phyloP scores from a whole-genome alignment of 2,329 filamentous ascomycete species.

The Lachnellula occidentalis region DNA sequence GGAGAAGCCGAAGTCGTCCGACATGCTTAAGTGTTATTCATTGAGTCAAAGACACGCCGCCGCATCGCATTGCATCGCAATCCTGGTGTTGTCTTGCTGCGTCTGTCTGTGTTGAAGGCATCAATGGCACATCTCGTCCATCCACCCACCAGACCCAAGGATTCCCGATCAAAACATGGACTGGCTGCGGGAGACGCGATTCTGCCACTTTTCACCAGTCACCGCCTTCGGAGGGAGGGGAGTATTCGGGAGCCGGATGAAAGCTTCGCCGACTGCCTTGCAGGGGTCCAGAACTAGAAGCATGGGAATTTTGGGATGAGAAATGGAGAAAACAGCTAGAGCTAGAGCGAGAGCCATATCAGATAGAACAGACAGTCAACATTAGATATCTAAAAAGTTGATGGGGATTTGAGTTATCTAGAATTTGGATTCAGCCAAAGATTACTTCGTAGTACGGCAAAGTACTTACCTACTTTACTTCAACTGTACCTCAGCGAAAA shows the following conservation, averaged over 20 bases:
- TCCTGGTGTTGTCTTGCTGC: background rate
- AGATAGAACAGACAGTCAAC: too few species aligned
- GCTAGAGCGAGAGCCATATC: too few species aligned
- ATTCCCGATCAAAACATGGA: background rate
- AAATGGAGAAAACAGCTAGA: too few species aligned
- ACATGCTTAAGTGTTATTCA: constrained; percentile 35
- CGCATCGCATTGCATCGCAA: background rate
- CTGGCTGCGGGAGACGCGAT: constrained; percentile 2
- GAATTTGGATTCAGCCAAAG: too few species aligned
- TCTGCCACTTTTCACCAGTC: background rate
- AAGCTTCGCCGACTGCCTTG: background rate
- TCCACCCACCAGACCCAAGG: too few species aligned
- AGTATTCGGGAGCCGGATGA: background rate
- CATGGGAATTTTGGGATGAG: too few species aligned
- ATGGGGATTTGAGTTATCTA: too few species aligned
- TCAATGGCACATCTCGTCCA: background rate
- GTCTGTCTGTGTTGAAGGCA: background rate
- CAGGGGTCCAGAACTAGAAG: background rate
- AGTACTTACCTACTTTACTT: too few species aligned
- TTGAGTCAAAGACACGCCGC: constrained; percentile 8
- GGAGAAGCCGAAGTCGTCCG: constrained; percentile 53
- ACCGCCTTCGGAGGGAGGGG: constrained; percentile 1
- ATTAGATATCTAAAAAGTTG: too few species aligned
- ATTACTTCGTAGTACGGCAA: too few species aligned
- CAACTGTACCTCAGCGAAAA: constrained; percentile 3